Conservation (phyloP, 805 yeast species). For the Candida maris region DNA sequence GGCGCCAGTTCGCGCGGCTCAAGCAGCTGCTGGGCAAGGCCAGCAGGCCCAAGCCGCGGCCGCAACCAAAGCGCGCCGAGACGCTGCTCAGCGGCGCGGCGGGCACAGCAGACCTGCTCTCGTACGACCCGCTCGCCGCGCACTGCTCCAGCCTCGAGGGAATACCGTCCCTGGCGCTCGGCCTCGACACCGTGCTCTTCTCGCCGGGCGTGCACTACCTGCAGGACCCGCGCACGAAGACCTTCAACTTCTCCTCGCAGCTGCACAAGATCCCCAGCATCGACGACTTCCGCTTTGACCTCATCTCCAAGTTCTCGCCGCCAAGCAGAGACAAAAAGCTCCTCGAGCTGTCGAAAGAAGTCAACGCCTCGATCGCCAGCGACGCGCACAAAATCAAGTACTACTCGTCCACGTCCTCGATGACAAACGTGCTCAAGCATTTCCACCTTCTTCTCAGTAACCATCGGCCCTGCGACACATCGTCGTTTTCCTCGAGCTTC, state of each 20-base stretch:
- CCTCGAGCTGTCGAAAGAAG: conserved; percentile 40
- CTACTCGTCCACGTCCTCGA: conserved; percentile 81
- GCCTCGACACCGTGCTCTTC: conserved; percentile 67
- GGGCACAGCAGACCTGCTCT: not conserved
- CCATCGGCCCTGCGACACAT: conserved; percentile 49
- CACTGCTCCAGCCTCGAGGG: conserved; percentile 11
- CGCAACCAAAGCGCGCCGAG: too few species aligned
- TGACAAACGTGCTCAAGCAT: conserved; percentile 74
- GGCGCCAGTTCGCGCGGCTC: not conserved
- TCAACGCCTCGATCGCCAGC: conserved; percentile 7
- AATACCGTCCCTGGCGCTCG: conserved; percentile 60
- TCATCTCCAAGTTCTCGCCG: conserved; percentile 53
- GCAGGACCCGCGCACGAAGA: conserved; percentile 73
- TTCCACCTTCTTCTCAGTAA: conserved; percentile 70
- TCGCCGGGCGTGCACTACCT: conserved; percentile 79
- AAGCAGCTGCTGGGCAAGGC: not conserved
- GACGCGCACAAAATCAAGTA: conserved; percentile 34
- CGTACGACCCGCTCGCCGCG: conserved; percentile 20
- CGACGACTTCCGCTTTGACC: conserved; percentile 61
- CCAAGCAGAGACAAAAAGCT: conserved; percentile 63
- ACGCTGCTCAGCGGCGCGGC: not conserved
- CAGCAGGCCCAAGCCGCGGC: too few species aligned
- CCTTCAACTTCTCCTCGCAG: conserved; percentile 62
- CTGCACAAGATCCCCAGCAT: conserved; percentile 58
- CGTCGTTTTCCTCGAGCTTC: conserved; percentile 42